These are phyloP conservation scores for Sporothrix euskadiensis DNA, from an alignment of 2,329 filamentous ascomycete species.

Conservation along the genomic window DNA sequence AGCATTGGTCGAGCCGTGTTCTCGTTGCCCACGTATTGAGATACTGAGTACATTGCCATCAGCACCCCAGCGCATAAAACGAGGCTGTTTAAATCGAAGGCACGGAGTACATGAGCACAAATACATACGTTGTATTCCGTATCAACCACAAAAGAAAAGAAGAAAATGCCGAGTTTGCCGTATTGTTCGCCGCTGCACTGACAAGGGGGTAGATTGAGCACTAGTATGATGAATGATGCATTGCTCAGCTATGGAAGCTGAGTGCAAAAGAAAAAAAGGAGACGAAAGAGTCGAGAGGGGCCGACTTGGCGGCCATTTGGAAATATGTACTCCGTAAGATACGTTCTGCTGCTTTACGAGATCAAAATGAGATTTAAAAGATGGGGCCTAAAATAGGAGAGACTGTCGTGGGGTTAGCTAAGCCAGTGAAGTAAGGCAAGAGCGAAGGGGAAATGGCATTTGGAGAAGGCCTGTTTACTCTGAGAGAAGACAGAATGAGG, in stretches of 20 bases:
- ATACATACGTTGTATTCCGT: not conserved
- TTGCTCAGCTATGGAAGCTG: not conserved
- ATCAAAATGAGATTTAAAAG: not conserved
- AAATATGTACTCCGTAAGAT: not conserved
- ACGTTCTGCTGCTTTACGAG: not conserved
- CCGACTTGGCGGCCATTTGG: slow-evolving; percentile 1
- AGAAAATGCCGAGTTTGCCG: slow-evolving; percentile 1
- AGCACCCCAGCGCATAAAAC: slow-evolving; percentile 10
- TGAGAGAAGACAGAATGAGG: not conserved
- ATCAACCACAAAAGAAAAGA: not conserved
- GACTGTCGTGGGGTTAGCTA: not conserved
- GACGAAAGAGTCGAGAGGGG: not conserved
- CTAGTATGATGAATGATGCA: not conserved
- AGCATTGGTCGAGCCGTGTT: not conserved
- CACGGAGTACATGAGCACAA: not conserved
- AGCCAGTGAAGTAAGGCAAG: slow-evolving; percentile 7
- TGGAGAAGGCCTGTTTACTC: not conserved
- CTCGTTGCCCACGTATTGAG: not conserved
- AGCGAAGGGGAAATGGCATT: slow-evolving; percentile 4
- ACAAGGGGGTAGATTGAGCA: not conserved
- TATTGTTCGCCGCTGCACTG: not conserved
- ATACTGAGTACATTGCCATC: not conserved
- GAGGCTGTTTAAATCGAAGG: not conserved
- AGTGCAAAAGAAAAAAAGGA: not conserved
- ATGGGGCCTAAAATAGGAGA: slow-evolving; percentile 1